Base-by-base conservation (phyloP, 2,329 filamentous ascomycete genomes). In the Xylaria arbuscula region DNA sequence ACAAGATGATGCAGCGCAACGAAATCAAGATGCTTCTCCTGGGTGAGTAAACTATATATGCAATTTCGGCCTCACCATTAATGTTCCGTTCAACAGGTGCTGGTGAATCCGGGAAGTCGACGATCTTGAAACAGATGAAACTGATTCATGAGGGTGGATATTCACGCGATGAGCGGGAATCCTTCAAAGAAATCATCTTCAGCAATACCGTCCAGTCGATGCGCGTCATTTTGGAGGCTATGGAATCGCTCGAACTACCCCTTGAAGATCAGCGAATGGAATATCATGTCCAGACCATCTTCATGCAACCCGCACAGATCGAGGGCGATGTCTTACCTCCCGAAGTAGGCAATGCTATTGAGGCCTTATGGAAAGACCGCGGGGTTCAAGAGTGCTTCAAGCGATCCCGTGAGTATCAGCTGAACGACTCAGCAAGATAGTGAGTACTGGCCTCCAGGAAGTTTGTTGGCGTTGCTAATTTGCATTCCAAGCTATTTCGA, bases 21-120 rank as follows among this genome's bases (percentile, higher is more conserved):
- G 96, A 99, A 85, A 99, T 99, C 87, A 99, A 99, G 89, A 98
- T 99, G 96, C 87, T 99, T 77, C 89, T 99, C 78, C 91, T 99
- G 78, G 96, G 96, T 98, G 89, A 80, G 90, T 86, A 24, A n/a
- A 22, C 8, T 13, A 7, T 45, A 10, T 8, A 5, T 28, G 40
- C 4, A 4, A 2, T 32, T 34, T n/a, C 40, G 13, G 48, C 38
- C 17, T 1, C 15, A 53, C 28, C n/a, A 32, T 65, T 62, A 61
- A 62, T 47, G 24, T 15, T 34, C 7, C 22, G 6, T 10, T 60
- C 60, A 72, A 70, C 77, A 97, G 93, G 93, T 87, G 96, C 96
- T 84, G 95, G 96, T 91, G 96, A 99, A 89, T 97, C 93, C 75
- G 93, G 93, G 82, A 97, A 97, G 84, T 97, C 93, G 66, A 97